These are phyloP conservation scores for Cladosporium halotolerans DNA, from an alignment of 2,329 filamentous ascomycete genomes.

Conservation along the genomic window DNA sequence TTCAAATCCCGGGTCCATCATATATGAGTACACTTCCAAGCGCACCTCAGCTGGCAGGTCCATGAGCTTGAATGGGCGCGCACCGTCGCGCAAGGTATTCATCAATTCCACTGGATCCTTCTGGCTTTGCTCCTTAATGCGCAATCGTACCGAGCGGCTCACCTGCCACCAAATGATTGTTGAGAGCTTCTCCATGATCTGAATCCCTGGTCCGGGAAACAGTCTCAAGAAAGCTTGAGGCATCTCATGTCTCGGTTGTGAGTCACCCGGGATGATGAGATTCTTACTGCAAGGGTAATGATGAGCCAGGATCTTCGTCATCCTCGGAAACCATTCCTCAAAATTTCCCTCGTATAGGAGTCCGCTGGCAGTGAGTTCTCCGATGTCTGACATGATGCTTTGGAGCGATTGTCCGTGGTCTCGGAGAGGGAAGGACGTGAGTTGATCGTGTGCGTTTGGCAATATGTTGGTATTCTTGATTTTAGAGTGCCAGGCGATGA, in stretches of 20 bases:
- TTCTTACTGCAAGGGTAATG: background rate
- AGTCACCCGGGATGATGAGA: too few relatives aligned
- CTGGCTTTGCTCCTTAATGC: background rate
- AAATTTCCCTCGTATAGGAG: conserved; percentile 1
- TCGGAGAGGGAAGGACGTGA: background rate
- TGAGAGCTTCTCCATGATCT: background rate
- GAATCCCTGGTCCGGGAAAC: too few relatives aligned
- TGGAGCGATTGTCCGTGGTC: too few relatives aligned
- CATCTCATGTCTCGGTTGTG: too few relatives aligned
- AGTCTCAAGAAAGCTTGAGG: too few relatives aligned
- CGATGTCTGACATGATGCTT: background rate
- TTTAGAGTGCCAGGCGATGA: too few relatives aligned
- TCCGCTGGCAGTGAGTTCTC: background rate
- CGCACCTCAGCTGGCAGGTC: background rate
- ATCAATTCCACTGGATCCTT: background rate
- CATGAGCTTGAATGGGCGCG: background rate
- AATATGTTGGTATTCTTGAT: too few relatives aligned
- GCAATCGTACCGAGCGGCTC: background rate
- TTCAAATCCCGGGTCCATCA: background rate
- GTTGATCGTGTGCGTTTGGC: background rate
- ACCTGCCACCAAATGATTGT: background rate
- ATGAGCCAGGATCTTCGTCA: background rate
- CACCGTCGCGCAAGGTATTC: background rate
- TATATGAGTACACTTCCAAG: background rate
- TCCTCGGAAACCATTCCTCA: background rate